Evolutionary conservation across 148 eudicot genomes (phyloP), one percentile per base, ranked within the genome.

Genomic region (Rhododendron mucronatum): DNA sequence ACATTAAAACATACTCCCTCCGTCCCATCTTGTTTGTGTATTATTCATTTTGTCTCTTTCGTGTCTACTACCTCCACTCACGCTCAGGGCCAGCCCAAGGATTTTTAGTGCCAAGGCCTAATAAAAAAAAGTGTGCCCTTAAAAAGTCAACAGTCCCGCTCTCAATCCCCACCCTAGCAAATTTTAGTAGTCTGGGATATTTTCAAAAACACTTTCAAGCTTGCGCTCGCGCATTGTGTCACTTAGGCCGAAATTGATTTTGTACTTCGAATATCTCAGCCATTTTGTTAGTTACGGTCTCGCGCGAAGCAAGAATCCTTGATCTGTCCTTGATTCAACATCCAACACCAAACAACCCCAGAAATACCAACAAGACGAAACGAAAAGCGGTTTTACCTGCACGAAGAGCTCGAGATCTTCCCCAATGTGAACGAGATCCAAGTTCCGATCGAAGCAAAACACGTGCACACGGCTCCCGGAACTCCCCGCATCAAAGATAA

Each of bases 381-480:
- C 8, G 69, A 44, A 8, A 45, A n/a, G 21, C 1, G 20, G 69
- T 30, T 9, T 59, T 78, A 92, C 94, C 91, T 92, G 92, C 21
- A 39, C 61, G 77, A 92, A 92, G 44, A 92, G 94, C 88, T 92
- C 94, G 7, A 92, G 93, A 37, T 90, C 91, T 2, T 84, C 33
- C 61, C 94, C 93, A 86, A 90, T 94, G 53, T 92, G 98, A 26
- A 97, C 95, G 81, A 97, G 99, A 93, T 97, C 93, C 86, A 97
- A 88, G 84, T 93, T 88, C 76, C 87, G 23, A 82, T 97, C 95
- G 61, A 97, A 97, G 87, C 98, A 93, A 86, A 95, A 97, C 16
- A 97, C 99, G 87, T 97, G 99, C n/a, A 97, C 99, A 67, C 99
- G 87, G 84, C 98, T 97, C 23, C 99, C 99, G 10, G 95, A 93